Evolutionary conservation across 108 stramenopile species (phyloP).

Genomic region (Hondaea fermentalgiana): DNA sequence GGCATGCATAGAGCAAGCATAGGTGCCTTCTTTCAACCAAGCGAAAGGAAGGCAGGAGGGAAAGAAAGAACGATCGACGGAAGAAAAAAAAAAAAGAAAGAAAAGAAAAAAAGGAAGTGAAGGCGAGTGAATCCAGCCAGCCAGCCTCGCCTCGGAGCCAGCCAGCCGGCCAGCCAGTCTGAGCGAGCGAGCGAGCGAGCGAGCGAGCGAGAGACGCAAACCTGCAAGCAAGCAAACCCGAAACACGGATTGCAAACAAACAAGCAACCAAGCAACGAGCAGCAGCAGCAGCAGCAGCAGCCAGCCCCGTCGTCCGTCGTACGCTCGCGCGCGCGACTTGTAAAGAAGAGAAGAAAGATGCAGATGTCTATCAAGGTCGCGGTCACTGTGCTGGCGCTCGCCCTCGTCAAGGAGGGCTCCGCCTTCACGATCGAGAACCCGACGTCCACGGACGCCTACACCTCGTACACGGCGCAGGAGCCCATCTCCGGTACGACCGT

Average conservation of each 20-base stretch:
- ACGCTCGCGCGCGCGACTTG: too few relatives aligned
- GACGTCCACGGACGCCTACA: neutral
- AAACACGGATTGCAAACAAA: too few relatives aligned
- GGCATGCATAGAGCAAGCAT: neutral
- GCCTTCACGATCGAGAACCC: neutral
- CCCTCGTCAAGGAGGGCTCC: neutral
- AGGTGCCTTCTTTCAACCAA: neutral
- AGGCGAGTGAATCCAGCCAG: neutral
- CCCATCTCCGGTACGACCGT: neutral
- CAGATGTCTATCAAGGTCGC: neutral
- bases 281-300: too few relatives aligned
- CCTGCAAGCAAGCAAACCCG: too few relatives aligned
- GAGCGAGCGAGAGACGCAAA: neutral
- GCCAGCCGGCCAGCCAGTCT: neutral
- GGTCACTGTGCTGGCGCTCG: neutral
- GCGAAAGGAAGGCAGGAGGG: neutral
- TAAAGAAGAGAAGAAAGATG: neutral
- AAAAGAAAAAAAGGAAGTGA: neutral
- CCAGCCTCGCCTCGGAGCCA: neutral
- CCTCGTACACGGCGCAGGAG: neutral
- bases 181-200: neutral
- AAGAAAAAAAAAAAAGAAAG: neutral
- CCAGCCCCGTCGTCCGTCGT: too few relatives aligned
- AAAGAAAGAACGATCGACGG: neutral
- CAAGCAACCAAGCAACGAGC: too few relatives aligned